phyloP scores from a whole-genome alignment of 2,329 filamentous ascomycete genomes.

The Aureobasidium sp. region DNA sequence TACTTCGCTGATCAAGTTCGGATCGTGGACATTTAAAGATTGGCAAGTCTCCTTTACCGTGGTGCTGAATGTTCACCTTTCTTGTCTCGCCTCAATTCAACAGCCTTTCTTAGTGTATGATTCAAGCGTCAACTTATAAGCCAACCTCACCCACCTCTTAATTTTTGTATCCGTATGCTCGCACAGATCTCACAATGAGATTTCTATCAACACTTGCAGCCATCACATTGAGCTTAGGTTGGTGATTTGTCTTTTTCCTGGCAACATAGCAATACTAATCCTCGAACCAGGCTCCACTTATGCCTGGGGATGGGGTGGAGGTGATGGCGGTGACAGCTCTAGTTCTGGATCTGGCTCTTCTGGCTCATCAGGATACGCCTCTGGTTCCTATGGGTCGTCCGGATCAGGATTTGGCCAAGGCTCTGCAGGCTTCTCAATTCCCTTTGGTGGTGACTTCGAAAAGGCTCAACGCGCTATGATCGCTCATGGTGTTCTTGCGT shows the following conservation, averaged over 20 bases:
- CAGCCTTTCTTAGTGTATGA: not conserved
- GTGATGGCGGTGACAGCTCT: not conserved
- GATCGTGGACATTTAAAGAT: not conserved
- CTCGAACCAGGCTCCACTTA: not conserved
- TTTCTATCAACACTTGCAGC: not conserved
- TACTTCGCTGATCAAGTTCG: not conserved
- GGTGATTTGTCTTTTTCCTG: not conserved
- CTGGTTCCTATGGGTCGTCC: not conserved
- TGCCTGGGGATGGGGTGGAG: slow-evolving; percentile 3
- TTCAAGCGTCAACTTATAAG: not conserved
- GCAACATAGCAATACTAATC: not conserved
- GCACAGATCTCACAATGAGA: not conserved
- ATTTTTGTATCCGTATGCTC: not conserved
- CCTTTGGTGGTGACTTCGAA: not conserved
- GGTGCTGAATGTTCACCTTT: not conserved
- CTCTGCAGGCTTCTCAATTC: not conserved
- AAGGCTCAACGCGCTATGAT: slow-evolving; percentile 19
- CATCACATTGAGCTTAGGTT: slow-evolving; percentile 3
- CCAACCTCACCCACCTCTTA: not conserved
- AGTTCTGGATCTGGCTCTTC: not conserved
- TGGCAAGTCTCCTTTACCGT: not conserved
- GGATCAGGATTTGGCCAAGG: not conserved
- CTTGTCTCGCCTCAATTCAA: not conserved
- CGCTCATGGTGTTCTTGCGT: slow-evolving; percentile 36
- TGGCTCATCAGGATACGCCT: not conserved